Percentiles rank a stretch among this genome's conserved stretches.
These are phyloP conservation scores for Lichtheimia hyalospora DNA, from an alignment of 371 early-diverging fungal species.

Conservation along the genomic window DNA sequence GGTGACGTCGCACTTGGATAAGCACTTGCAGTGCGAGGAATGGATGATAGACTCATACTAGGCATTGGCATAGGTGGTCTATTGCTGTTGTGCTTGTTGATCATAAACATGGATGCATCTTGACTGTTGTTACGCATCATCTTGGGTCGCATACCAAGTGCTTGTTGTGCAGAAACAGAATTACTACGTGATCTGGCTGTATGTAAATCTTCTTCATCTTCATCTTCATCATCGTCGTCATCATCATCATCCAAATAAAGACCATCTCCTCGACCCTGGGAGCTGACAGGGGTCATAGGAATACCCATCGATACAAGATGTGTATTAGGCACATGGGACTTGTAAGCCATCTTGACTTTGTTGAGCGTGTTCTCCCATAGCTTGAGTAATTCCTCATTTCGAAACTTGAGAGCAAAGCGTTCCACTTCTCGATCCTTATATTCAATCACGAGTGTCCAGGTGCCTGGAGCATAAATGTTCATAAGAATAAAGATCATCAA, in stretches of 20 bases:
- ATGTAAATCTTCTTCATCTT: constrained; percentile 32
- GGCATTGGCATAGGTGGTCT: constrained; percentile 13
- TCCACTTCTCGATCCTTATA: constrained; percentile 80
- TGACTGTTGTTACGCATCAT: constrained; percentile 24
- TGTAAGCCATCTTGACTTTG: constrained; percentile 26
- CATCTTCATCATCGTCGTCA: constrained; percentile 39
- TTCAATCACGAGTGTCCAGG: constrained; percentile 65
- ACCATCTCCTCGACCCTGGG: constrained; percentile 17
- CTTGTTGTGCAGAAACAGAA: constrained; percentile 23
- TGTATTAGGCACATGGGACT: constrained; percentile 22
- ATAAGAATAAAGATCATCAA: not conserved
- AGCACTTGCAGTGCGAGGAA: constrained; percentile 30
- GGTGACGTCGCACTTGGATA: constrained; percentile 17
- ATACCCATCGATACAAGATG: constrained; percentile 30
- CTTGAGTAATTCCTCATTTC: constrained; percentile 87
- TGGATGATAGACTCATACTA: constrained; percentile 35
- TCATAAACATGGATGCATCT: constrained; percentile 12
- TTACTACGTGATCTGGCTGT: constrained; percentile 18
- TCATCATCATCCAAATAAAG: constrained; percentile 32
- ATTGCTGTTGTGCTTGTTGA: constrained; percentile 19
- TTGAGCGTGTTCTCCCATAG: constrained; percentile 81
- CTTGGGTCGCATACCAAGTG: constrained; percentile 23
- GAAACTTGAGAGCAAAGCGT: constrained; percentile 79
- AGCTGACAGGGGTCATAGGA: constrained; percentile 22
- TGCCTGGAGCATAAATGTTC: constrained; percentile 14